Evolutionary conservation across 345 rosid genomes (phyloP), one percentile per base, ranked within the genome.

Genomic region (Gossypioides kirkii): DNA sequence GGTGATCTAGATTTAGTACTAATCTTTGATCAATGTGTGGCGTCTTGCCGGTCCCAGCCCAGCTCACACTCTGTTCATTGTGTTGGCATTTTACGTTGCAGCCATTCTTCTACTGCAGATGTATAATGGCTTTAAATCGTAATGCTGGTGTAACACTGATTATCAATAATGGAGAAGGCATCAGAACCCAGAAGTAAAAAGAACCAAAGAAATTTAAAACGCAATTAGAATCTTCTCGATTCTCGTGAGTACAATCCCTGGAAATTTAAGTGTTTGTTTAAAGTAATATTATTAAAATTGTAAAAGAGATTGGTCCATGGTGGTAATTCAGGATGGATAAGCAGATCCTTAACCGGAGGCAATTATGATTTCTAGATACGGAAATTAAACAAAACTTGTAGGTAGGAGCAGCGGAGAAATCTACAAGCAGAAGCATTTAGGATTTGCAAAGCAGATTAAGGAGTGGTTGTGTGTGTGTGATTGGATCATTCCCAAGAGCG

Each of bases 141-240:
- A 49, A 28, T 68, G 71, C 9, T 47, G 42, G 41, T 23, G 58
- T 69, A 69, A 28, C 41, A 69, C 55, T 46, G 58, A 18, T 49
- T n/a, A 32, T 69, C 72, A 50, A n/a, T 50, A 69, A 69, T 50
- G 59, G 22, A 50, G 60, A 50, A 10, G 58, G 72, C 49, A 68
- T 28, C 41, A 23, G 55, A 22, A 65, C 10, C 46, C 54, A 28
- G n/a, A 69, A 52, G 72, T n/a, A 28, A 69, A 69, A 45, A 22
- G 11, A 58, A 25, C 16, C 4, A 26, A 49, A 0, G 9, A 8
- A 20, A 20, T 43, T 63, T 11, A 2, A 56, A 43, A 47, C 12
- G 3, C 55, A 3, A 67, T 46, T 25, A 47, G 25, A 50, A 69
- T 26, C 26, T 3, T 5, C 25, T 67, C 25, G 60, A 8, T 26